phyloP scores from a whole-genome alignment of 2,329 filamentous ascomycete species.

The Cordyceps tenuipes region DNA sequence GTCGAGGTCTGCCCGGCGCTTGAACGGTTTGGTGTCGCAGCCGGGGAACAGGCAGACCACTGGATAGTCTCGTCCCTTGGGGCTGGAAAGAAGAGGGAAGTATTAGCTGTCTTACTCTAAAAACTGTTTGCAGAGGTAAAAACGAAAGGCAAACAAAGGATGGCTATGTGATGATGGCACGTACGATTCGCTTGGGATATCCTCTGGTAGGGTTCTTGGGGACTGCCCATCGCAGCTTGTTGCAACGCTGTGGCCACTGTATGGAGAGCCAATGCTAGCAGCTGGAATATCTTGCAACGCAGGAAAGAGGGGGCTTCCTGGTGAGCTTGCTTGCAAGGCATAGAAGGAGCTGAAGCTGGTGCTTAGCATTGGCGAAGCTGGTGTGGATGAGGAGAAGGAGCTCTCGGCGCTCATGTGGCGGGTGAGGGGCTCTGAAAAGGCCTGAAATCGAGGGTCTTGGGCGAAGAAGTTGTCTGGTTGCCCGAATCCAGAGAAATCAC shows the following conservation, averaged over 20 bases:
- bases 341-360: slow-evolving; percentile 14
- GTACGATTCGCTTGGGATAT: slow-evolving; percentile 12
- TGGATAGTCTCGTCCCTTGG: slow-evolving; percentile 23
- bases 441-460: slow-evolving; percentile 6
- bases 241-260: slow-evolving; percentile 16
- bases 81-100: slow-evolving; percentile 5
- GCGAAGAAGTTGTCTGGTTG: background rate
- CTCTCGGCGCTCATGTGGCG: slow-evolving; percentile 24
- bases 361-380: slow-evolving; percentile 20
- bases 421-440: slow-evolving; percentile 17
- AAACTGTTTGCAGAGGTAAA: background rate
- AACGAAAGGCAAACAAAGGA: background rate
- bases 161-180: background rate
- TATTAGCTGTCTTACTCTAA: slow-evolving; percentile 11
- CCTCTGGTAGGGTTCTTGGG: slow-evolving; percentile 12
- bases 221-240: slow-evolving; percentile 14
- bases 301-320: slow-evolving; percentile 10
- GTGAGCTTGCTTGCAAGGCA: slow-evolving; percentile 12
- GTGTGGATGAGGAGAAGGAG: slow-evolving; percentile 19
- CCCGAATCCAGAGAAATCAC: background rate
- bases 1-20: slow-evolving; percentile 45
- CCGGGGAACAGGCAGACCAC: slow-evolving; percentile 30
- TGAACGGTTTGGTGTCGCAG: slow-evolving; percentile 40
- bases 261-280: slow-evolving; percentile 9
- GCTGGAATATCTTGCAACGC: slow-evolving; percentile 10